These are phyloP conservation scores for Suhomyces terraborum DNA, from an alignment of 1,139 yeast species.

Conservation along the genomic window DNA sequence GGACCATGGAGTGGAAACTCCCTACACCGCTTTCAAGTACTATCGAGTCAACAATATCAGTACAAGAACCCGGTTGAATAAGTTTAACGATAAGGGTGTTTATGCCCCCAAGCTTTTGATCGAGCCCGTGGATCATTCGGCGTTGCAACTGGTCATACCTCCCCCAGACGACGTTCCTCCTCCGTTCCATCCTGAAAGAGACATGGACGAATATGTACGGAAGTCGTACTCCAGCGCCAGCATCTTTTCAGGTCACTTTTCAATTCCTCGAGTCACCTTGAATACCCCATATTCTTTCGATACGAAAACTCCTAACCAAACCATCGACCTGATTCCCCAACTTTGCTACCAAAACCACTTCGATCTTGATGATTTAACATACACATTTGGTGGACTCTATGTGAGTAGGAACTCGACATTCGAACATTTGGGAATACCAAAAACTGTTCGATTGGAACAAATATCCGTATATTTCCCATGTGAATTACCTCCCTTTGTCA, in stretches of 20 bases:
- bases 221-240: constrained; percentile 21
- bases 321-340: constrained; percentile 25
- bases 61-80: constrained; percentile 22
- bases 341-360: constrained; percentile 40
- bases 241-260: constrained; percentile 35
- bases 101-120: constrained; percentile 32
- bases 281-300: constrained; percentile 24
- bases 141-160: constrained; percentile 3
- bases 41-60: constrained; percentile 18
- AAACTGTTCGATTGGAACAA: constrained; percentile 29
- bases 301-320: not conserved
- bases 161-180: constrained; percentile 2
- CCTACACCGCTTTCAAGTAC: constrained; percentile 33
- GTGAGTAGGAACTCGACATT: constrained; percentile 25
- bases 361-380: constrained; percentile 35
- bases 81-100: constrained; percentile 24
- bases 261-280: constrained; percentile 32
- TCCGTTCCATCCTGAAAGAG: constrained; percentile 1
- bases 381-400: constrained; percentile 43
- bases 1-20: constrained; percentile 34
- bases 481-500: constrained; percentile 44
- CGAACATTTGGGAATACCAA: constrained; percentile 39
- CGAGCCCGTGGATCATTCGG: constrained; percentile 26
- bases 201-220: constrained; percentile 16
- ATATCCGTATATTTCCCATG: constrained; percentile 44